Evolutionary conservation across 495 filamentous ascomycete species (phyloP), one percentile per base, ranked within the genome.

Genomic region (Cetradonia linearis): DNA sequence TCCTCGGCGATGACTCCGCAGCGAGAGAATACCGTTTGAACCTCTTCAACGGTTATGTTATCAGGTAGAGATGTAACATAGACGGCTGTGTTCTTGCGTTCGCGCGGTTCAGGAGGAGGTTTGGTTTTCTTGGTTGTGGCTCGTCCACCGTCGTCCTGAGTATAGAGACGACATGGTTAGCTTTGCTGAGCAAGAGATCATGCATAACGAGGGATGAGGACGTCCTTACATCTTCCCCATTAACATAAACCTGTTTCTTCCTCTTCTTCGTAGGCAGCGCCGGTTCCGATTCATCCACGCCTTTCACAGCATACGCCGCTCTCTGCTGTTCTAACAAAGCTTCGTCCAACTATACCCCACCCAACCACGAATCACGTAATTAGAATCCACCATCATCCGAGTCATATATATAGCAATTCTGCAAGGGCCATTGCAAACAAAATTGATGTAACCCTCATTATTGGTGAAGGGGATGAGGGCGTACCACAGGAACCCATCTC

Each of bases 1-100:
- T 92, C 88, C 72, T 95, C 88, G 49, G 92, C 91, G 63, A 98
- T 95, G 64, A 98, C 86, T 52, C 94, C 94, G 70, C 82, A 95
- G 62, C 84, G 82, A 53, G 85, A 88, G 77, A 99, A 99, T 30
- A 86, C 78, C 14, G 87, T 78, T 59, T 82, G 77, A 27, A 98
- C 82, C 70, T 99, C 94, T 9, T 91, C 84, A 25, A 84, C 76
- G 0, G 83, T 84, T 23, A 79, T 84, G 67, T 97, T 88, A 20
- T 76, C 72, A 1, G 94, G 94, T 5, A 99, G 81, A 14, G 83
- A 86, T 3, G 89, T 94, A 42, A 97, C 83, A 70, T 88, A 99
- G 54, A 99, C 78, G 25, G 93, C 94, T 2, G 86, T 92, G 68
- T 97, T 98, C 57, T 89, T 81, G 61, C 86, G 81, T 59, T 89